Base-by-base conservation (phyloP, 2,329 filamentous ascomycete genomes). In the Nemania bipapillata region DNA sequence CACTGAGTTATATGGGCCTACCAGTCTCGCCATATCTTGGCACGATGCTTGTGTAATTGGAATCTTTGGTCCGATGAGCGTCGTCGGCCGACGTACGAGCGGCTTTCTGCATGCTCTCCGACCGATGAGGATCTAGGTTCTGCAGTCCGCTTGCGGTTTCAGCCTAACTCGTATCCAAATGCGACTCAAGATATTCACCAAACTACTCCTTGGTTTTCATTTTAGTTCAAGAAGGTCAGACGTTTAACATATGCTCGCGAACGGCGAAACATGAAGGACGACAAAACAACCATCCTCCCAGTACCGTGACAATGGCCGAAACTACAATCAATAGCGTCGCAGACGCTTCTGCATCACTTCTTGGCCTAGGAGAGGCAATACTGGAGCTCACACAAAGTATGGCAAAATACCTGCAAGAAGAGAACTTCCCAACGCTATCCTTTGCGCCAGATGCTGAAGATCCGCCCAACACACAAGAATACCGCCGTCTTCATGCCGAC, bases 401-500 rank as follows among this genome's bases (percentile, higher is more conserved):
- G 8, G 20, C 50, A 3, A 30, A 47, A 30, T 58, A 32, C 17
- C 24, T 58, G 2, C 15, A 61, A 24, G n/a, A 1, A 17, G 3
- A 24, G 7, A 22, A 52, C 4, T 8, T 40, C 28, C 6, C 20
- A 26, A 8, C 4, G 12, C 28, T 45, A 11, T 5, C 30, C 4
- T 61, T 42, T 22, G n/a, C 49, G 15, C 47, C 24, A 17, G 30
- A 24, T 3, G 7, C 45, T n/a, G 6, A 7, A 20, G 28, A 37
- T 26, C 11, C 22, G 4, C 57, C 57, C 4, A 52, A 52, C 9
- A 60, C 28, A 3, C n/a, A 20, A 26, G 58, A 63, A 42, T 63
- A 58, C 32, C 58, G 22, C 7, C 12, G 6, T 20, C 45, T 65
- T 15, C 15, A 26, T 11, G 50, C 15, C 22, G n/a, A 15, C 11